A percentile compares a stretch with the other conserved stretches of the same genome.
Conservation (phyloP, 169 alveolate species). For the Eimeria praecox region DNA sequence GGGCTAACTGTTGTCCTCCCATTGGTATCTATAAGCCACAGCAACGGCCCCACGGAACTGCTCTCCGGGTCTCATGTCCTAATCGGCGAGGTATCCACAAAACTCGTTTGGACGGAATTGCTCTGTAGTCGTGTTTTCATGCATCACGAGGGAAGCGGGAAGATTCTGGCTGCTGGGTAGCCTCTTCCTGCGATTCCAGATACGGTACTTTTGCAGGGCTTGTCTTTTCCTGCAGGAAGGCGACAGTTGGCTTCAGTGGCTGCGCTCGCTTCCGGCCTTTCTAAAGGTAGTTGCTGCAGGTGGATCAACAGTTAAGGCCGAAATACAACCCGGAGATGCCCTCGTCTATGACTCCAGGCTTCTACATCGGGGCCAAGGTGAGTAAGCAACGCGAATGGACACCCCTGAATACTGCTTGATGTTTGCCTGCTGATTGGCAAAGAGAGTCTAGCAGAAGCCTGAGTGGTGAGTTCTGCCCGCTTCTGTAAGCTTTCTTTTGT, state of each 20-base stretch:
- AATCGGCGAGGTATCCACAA: constrained; percentile 43
- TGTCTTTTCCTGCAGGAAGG: constrained; percentile 5
- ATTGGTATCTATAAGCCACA: constrained; percentile 24
- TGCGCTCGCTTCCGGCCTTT: constrained; percentile 40
- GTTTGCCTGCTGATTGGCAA: not conserved
- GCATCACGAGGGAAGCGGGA: not conserved
- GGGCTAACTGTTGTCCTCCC: constrained; percentile 80
- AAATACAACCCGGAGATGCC: constrained; percentile 76
- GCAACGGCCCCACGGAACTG: constrained; percentile 81
- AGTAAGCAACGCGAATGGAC: not conserved
- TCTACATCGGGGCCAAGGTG: constrained; percentile 77
- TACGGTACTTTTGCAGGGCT: not conserved
- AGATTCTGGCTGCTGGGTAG: not conserved
- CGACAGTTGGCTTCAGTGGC: constrained; percentile 54
- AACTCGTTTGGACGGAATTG: no score
- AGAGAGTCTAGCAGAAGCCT: not conserved
- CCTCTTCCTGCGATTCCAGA: not conserved
- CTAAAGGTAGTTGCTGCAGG: not conserved
- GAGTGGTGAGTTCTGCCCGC: not conserved
- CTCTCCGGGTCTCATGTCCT: constrained; percentile 81
- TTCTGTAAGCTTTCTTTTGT: not conserved
- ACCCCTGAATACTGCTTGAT: not conserved
- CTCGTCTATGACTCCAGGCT: constrained; percentile 81
- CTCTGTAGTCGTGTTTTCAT: not conserved
- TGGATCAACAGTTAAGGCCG: constrained; percentile 66